phyloP scores from a whole-genome alignment of 805 yeast genomes.

The Lachancea sp. region DNA sequence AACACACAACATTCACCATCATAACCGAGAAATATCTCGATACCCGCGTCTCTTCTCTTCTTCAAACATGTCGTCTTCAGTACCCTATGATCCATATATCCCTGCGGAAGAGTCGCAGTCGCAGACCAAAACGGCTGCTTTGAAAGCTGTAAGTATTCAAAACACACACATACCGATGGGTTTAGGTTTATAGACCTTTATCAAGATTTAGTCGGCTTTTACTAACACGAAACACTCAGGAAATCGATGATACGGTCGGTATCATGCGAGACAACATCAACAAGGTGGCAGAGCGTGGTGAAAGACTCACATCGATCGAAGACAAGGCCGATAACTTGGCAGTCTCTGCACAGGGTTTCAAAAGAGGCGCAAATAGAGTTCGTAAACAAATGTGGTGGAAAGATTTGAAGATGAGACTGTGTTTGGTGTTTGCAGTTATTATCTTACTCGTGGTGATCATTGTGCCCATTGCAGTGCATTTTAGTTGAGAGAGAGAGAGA shows the following conservation, averaged over 20 bases:
- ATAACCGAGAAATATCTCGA: too few species aligned
- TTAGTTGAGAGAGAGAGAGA: slow-evolving; percentile 34
- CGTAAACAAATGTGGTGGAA: slow-evolving; percentile 99
- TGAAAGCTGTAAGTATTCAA: slow-evolving; percentile 59
- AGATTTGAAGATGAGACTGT: slow-evolving; percentile 92
- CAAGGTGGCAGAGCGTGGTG: slow-evolving; percentile 91
- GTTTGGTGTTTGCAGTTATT: slow-evolving; percentile 74
- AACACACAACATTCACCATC: too few species aligned
- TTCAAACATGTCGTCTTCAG: slow-evolving; percentile 58
- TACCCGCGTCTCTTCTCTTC: too few species aligned
- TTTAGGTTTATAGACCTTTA: too few species aligned
- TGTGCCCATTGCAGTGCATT: slow-evolving; percentile 91
- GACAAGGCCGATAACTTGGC: slow-evolving; percentile 91
- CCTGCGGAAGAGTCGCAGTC: slow-evolving; percentile 47
- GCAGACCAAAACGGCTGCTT: slow-evolving; percentile 63
- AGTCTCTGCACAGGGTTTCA: slow-evolving; percentile 87
- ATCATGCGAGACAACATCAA: slow-evolving; percentile 96
- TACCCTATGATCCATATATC: slow-evolving; percentile 81
- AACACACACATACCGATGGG: not conserved
- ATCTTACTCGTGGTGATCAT: slow-evolving; percentile 77
- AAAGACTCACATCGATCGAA: slow-evolving; percentile 83
- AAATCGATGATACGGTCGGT: slow-evolving; percentile 93
- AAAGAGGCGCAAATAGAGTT: slow-evolving; percentile 93
- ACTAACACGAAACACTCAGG: slow-evolving; percentile 40
- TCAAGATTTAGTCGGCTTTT: too few species aligned